Conservation (phyloP, 2,329 filamentous ascomycete species). For the Coniochaeta sp. region DNA sequence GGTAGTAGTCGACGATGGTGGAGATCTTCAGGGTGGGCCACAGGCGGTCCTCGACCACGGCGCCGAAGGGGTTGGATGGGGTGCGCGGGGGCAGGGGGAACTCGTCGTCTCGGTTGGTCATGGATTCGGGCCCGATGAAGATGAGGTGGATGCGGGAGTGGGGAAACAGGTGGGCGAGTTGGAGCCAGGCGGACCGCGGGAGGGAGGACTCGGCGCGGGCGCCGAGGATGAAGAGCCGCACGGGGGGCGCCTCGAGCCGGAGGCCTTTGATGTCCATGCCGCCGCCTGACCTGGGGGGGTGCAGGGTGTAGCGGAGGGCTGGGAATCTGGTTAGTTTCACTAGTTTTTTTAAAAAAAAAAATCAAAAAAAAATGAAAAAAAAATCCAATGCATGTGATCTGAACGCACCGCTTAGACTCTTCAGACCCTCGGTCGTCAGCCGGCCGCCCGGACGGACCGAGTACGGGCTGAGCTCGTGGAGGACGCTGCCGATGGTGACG, state of each 20-base stretch:
- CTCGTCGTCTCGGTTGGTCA: constrained; percentile 88
- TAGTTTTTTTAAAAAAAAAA: too few relatives aligned
- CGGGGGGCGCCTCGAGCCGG: constrained; percentile 75
- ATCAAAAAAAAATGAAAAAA: too few relatives aligned
- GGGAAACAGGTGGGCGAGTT: constrained; percentile 93
- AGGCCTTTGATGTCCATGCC: constrained; percentile 70
- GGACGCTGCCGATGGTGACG: constrained; percentile 78
- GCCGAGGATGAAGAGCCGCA: constrained; percentile 87
- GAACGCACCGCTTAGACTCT: constrained; percentile 80
- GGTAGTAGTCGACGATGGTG: constrained; percentile 97
- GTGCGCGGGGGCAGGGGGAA: constrained; percentile 86
- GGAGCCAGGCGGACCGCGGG: constrained; percentile 87
- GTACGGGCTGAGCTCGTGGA: constrained; percentile 94
- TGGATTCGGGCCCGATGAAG: constrained; percentile 93
- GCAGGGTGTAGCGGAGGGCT: constrained; percentile 76
- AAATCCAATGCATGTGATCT: not conserved
- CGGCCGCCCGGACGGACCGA: constrained; percentile 66
- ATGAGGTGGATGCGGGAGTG: constrained; percentile 81
- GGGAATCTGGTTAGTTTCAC: not conserved
- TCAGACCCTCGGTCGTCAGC: constrained; percentile 80
- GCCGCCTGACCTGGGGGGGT: constrained; percentile 75
- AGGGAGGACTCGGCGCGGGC: constrained; percentile 96
- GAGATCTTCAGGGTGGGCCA: constrained; percentile 90
- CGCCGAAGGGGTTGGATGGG: constrained; percentile 81
- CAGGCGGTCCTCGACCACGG: constrained; percentile 86